A percentile compares a stretch with the other conserved stretches of the same genome.
Conservation (phyloP, 1,139 yeast genomes). For the Torulaspora globosa region DNA sequence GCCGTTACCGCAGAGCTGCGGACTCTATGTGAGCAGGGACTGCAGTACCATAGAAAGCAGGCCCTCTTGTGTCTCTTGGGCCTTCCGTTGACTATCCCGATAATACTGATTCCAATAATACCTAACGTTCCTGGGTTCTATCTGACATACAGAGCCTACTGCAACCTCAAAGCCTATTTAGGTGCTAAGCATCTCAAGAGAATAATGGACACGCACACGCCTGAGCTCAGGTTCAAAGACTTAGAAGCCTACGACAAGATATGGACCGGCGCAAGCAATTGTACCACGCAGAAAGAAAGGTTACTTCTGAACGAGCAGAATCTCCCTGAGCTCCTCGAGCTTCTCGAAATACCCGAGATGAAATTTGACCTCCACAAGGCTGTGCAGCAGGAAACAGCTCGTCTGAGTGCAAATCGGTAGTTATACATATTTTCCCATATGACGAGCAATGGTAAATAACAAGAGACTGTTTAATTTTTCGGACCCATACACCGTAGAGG, state of each 20-base stretch:
- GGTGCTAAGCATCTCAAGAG: constrained; percentile 64
- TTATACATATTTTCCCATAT: no score
- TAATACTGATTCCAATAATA: constrained; percentile 75
- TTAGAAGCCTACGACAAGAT: constrained; percentile 23
- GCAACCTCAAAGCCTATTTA: constrained; percentile 72
- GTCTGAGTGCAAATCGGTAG: constrained; percentile 15
- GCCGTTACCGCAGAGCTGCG: constrained; percentile 30
- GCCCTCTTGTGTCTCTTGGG: constrained; percentile 52
- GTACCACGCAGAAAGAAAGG: constrained; percentile 13
- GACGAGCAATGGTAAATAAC: not conserved
- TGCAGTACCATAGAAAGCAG: constrained; percentile 43
- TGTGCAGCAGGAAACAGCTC: constrained; percentile 44
- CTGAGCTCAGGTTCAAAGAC: constrained; percentile 25
- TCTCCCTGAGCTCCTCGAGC: constrained; percentile 21
- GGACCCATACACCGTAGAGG: not conserved
- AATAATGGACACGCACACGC: constrained; percentile 23
- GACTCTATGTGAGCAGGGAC: constrained; percentile 39
- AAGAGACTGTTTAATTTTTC: not conserved
- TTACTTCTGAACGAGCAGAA: constrained; percentile 25
- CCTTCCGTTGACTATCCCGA: constrained; percentile 75
- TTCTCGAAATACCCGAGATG: constrained; percentile 38
- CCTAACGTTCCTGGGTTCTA: constrained; percentile 97
- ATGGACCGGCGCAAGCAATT: constrained; percentile 11
- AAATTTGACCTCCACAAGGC: constrained; percentile 46
- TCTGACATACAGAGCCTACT: constrained; percentile 73